Base-by-base conservation (phyloP, 2,329 filamentous ascomycete genomes). In the Fulvia fulva region DNA sequence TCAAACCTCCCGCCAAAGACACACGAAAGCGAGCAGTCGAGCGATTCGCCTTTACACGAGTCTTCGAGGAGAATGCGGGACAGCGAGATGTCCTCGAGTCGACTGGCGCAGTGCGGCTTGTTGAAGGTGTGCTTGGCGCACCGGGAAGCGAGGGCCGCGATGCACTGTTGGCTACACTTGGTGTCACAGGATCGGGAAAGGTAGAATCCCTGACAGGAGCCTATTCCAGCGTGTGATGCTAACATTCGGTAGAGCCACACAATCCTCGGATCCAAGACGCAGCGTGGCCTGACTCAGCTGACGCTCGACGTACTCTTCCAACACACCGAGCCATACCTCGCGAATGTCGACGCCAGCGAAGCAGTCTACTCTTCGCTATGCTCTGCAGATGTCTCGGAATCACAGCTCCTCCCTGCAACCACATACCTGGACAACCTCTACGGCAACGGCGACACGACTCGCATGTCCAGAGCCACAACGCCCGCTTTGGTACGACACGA, bases 151-250 rank as follows among this genome's bases (percentile, higher is more conserved):
- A 94, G 63, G 91, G 91, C 19, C 87, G 91, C 64, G 93, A 97
- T 81, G 92, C 90, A 9, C 77, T 97, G 56, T 78, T 99, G 55
- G 94, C 94, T 28, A 97, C 94, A 6, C 75, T 99, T 58, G 94
- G 94, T 16, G 91, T 97, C 45, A 97, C 93, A 7, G 94, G 94
- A 12, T 97, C 92, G 51, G 94, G 94, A 74, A 99, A 99, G 86
- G 93, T 96, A 70, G 47, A 53, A 5, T 23, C 28, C 0, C 32
- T 11, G 19, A 34, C 12, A 41, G 14, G 19, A 30, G 45, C 21
- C 37, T 45, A 19, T n/a, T 14, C 14, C n/a, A 28, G 11, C 21
- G 25, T 30, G 28, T 32, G n/a, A n/a, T n/a, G 16, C 43, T 34
- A 34, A 60, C 47, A 44, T 55, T 66, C 54, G 45, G 37, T 14